Evolutionary conservation across 2,329 filamentous ascomycete species (phyloP).

Genomic region (Botrytis fragariae): DNA sequence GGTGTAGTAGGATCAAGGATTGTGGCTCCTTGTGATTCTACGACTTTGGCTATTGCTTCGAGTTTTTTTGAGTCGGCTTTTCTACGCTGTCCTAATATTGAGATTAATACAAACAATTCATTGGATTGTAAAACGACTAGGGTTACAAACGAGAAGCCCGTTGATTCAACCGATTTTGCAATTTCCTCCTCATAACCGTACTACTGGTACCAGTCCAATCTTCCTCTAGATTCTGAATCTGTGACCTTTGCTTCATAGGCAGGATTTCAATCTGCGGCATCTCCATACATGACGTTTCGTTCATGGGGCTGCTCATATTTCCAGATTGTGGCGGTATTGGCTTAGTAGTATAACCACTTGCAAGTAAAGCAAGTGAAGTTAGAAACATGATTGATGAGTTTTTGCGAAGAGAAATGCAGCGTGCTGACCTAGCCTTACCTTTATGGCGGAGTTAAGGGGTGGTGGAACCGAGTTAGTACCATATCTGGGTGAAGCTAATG

Average conservation of each 20-base stretch:
- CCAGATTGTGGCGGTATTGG: background rate
- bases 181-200: slow-evolving; percentile 31
- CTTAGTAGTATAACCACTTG: background rate
- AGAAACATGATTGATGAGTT: background rate
- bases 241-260: slow-evolving; percentile 24
- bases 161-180: slow-evolving; percentile 36
- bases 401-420: background rate
- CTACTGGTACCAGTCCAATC: slow-evolving; percentile 41
- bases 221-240: slow-evolving; percentile 28
- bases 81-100: slow-evolving; percentile 6
- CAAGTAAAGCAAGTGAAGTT: background rate
- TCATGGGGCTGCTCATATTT: background rate
- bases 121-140: too few relatives aligned
- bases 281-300: background rate
- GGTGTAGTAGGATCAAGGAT: background rate
- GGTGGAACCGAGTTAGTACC: background rate
- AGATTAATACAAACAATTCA: background rate
- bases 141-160: slow-evolving; percentile 33
- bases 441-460: background rate
- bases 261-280: slow-evolving; percentile 22
- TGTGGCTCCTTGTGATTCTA: background rate
- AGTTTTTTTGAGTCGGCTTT: background rate
- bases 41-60: background rate
- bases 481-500: slow-evolving; percentile 3
- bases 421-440: slow-evolving; percentile 1